phyloP scores from a whole-genome alignment of 805 yeast species.

The Yueomyces sinensis region DNA sequence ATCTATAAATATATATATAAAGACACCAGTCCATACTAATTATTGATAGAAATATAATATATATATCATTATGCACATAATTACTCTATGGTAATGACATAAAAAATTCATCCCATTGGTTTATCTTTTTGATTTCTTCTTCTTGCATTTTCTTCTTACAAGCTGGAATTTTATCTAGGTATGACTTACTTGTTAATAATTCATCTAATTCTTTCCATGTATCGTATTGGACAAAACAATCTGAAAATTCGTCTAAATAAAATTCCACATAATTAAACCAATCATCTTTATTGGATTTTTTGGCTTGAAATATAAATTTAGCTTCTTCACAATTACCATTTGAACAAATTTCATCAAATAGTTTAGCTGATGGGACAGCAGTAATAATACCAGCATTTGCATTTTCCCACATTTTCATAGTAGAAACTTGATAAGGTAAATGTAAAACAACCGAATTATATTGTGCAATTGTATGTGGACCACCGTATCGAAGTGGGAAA shows the following conservation, averaged over 20 bases:
- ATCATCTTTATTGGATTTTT: slow-evolving; percentile 1
- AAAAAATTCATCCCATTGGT: too few species aligned
- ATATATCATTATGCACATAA: too few species aligned
- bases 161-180: slow-evolving; percentile 2
- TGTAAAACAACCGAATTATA: slow-evolving; percentile 5
- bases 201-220: slow-evolving; percentile 3
- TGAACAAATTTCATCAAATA: slow-evolving; percentile 3
- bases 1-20: too few species aligned
- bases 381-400: slow-evolving; percentile 3
- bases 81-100: too few species aligned
- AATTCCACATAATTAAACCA: slow-evolving; percentile 4
- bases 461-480: slow-evolving; percentile 4
- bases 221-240: slow-evolving; percentile 4
- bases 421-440: too few species aligned
- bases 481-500: slow-evolving; percentile 2
- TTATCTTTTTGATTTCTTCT: too few species aligned
- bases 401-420: slow-evolving; percentile 9
- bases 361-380: slow-evolving; percentile 4
- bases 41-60: too few species aligned
- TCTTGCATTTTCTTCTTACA: slow-evolving; percentile 4
- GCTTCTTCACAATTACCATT: slow-evolving; percentile 1
- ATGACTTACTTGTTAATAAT: slow-evolving; percentile 1
- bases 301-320: background rate
- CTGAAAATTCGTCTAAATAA: slow-evolving; percentile 4
- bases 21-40: too few species aligned